Evolutionary conservation across 441 rosid genomes (phyloP), one percentile per base, ranked within the genome.

Genomic region (Brassica hybrid): DNA sequence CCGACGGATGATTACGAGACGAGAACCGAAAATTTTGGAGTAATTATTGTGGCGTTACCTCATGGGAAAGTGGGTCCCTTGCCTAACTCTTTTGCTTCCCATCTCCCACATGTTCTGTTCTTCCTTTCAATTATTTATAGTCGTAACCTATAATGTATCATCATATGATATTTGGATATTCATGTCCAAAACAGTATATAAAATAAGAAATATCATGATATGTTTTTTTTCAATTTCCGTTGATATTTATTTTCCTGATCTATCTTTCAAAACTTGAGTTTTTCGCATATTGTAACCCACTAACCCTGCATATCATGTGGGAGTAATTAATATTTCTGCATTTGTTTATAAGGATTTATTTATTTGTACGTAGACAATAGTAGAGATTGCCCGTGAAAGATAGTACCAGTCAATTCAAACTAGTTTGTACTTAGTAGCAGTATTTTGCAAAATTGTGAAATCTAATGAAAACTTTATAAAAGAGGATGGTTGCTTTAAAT

Each of bases 21-120:
- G 75, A 63, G 63, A 69, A 54, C 80, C 71, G 77, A 84, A 84
- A n/a, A 65, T 68, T 68, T 30, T 30, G 34, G 34, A 43, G 41
- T 73, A 62, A 48, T 48, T 3, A 83, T 74, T 69, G 69, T 60
- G 72, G 50, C 25, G 72, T 74, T 74, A 50, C 74, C 78, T 79
- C 82, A 69, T 79, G 82, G 79, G 82, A 69, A 70, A 11, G 56
- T 76, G 80, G 88, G 86, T 50, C 86, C 84, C 83, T 74, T 70
- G 75, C 82, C 82, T 57, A 63, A 76, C 75, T 16, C 75, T 80
- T 43, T 81, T 77, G 69, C 81, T 81, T 75, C 79, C 79, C 25
- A 76, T 57, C 78, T 72, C 60, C 76, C 85, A 79, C 82, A 81
- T 84, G 86, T 48, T 79, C 13, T 79, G 75, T 73, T 67, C 50